Conservation (phyloP, 768 basidiomycete species). For the Boletus rubescentipes region DNA sequence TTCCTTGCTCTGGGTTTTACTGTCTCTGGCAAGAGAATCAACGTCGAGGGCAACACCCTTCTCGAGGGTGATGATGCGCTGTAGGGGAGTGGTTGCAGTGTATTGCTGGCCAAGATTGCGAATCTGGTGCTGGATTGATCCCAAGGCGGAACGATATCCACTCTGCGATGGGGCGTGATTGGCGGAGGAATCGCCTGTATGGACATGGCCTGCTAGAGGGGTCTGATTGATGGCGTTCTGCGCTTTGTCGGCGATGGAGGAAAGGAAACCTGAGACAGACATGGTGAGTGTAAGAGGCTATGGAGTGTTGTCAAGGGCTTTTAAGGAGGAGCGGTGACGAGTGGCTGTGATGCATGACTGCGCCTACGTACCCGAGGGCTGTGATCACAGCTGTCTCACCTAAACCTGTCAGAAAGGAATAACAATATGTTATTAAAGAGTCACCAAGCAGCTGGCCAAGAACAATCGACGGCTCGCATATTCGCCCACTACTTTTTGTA, state of each 20-base stretch:
- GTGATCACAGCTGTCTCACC: conserved; percentile 2
- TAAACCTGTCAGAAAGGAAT: conserved; percentile 9
- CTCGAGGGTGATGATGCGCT: conserved; percentile 75
- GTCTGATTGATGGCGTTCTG: conserved; percentile 67
- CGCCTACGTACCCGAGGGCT: conserved; percentile 9
- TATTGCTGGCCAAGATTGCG: conserved; percentile 76
- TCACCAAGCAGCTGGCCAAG: conserved; percentile 22
- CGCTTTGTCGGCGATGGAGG: conserved; percentile 73
- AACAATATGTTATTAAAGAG: conserved; percentile 27
- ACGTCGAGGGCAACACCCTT: conserved; percentile 79
- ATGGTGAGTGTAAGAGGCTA: conserved; percentile 35
- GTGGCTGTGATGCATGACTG: conserved; percentile 24
- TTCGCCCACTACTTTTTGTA: conserved; percentile 24
- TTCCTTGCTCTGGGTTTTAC: conserved; percentile 78
- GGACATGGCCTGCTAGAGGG: conserved; percentile 56
- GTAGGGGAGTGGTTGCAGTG: conserved; percentile 62
- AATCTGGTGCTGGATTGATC: conserved; percentile 68
- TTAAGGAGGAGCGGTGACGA: conserved; percentile 6
- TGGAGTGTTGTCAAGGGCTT: conserved; percentile 21
- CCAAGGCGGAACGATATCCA: conserved; percentile 55
- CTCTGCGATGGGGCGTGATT: conserved; percentile 41
- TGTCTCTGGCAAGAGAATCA: conserved; percentile 63
- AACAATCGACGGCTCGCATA: conserved; percentile 20
- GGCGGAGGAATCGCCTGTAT: conserved; percentile 40
- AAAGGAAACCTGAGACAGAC: conserved; percentile 62